Evolutionary conservation across 73 alveolate genomes (phyloP), one percentile per base, ranked within the genome.

Genomic region (Paramecium tetraurelia): DNA sequence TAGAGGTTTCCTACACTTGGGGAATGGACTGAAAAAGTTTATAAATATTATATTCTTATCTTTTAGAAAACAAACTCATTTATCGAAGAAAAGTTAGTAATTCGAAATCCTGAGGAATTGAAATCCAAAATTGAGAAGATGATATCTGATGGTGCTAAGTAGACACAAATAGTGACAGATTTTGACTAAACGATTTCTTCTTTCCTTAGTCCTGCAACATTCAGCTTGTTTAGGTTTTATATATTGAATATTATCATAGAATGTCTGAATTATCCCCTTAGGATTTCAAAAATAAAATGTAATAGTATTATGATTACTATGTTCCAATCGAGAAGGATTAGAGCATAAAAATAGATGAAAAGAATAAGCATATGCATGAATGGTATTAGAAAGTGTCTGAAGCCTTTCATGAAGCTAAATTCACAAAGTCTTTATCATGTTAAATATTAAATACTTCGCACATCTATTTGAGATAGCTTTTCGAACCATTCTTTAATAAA

Each of bases 301-400:
- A 41, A 80, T 22, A 3, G 20, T 46, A 44, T 24, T 80, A 80
- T 80, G 75, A 80, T 22, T 80, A 80, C 35, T 80, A 80, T 80
- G 70, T 44, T 41, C 90, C 90, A 20, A 44, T 80, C 12, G 90
- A 80, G 18, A 80, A 80, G n/a, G 90, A 80, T 80, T 35, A 80
- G 29, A 80, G 57, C 5, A 40, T 80, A 8, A 80, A 80, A 80
- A 24, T 80, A 3, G 90, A 80, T n/a, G 90, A 80, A 36, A 80
- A 80, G 50, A 80, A 80, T 22, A 80, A 80, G 46, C 53, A 44
- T 21, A 80, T 80, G 90, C 70, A 41, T 80, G 90, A 80, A 44
- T 80, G 90, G 90, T 80, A 80, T 80, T 27, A 80, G 33, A 80
- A 80, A 80, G 90, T 80, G 3, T 43, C 76, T 21, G 72, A 80